Conservation (phyloP, 345 rosid species). For the Arabis alpina region DNA sequence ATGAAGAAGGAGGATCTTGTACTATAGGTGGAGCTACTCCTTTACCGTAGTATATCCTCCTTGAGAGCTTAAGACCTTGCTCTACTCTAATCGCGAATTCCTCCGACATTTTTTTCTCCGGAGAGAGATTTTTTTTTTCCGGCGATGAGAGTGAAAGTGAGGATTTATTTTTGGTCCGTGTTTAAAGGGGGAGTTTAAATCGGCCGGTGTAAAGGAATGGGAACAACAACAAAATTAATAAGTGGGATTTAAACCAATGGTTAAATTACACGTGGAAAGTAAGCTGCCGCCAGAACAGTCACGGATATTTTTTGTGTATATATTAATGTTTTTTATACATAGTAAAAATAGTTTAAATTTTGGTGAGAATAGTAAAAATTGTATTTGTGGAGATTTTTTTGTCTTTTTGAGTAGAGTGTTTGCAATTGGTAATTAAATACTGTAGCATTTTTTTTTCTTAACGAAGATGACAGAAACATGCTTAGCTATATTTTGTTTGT, state of each 20-base stretch:
- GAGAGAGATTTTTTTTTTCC: background rate
- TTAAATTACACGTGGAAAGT: conserved; percentile 18
- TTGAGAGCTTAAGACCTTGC: conserved; percentile 69
- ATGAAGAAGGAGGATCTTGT: conserved; percentile 49
- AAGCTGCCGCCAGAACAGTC: conserved; percentile 36
- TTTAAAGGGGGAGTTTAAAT: conserved; percentile 28
- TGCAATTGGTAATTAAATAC: background rate
- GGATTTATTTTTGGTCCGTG: conserved; percentile 11
- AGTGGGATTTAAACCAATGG: conserved; percentile 18
- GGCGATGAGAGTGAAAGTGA: conserved; percentile 19
- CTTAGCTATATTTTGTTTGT: too few relatives aligned
- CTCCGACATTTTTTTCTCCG: conserved; percentile 46
- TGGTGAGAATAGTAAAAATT: too few relatives aligned
- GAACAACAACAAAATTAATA: background rate
- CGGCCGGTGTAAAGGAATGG: conserved; percentile 45
- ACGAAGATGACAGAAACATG: too few relatives aligned
- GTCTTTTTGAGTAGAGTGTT: background rate
- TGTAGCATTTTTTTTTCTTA: too few relatives aligned
- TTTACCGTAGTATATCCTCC: conserved; percentile 78
- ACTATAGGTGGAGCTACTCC: conserved; percentile 51
- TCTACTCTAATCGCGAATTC: conserved; percentile 69
- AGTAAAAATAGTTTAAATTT: too few relatives aligned
- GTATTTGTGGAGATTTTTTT: background rate
- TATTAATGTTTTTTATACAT: too few relatives aligned
- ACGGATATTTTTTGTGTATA: background rate